These are phyloP conservation scores for Diaporthe amygdali DNA, from an alignment of 2,329 filamentous ascomycete genomes.

Conservation along the genomic window DNA sequence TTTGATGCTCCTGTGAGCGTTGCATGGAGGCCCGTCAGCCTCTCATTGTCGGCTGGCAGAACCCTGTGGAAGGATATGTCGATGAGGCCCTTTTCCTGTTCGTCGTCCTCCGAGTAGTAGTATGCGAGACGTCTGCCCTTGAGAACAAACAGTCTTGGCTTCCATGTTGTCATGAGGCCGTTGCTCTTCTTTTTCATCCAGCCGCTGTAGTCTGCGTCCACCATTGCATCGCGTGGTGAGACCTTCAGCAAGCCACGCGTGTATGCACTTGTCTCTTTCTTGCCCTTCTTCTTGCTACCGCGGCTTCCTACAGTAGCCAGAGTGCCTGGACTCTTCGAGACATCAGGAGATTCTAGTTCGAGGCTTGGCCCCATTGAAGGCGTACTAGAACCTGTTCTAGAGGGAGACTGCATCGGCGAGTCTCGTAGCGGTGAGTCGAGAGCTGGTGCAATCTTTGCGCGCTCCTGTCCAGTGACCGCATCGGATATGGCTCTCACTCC, in stretches of 20 bases:
- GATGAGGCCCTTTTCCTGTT: conserved; percentile 92
- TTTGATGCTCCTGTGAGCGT: conserved; percentile 86
- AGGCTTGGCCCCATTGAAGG: conserved; percentile 72
- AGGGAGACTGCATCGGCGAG: conserved; percentile 65
- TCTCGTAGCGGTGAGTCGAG: conserved; percentile 57
- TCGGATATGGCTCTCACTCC: conserved; percentile 86
- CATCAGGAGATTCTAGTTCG: conserved; percentile 77
- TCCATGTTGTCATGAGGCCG: conserved; percentile 97
- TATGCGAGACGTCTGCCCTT: conserved; percentile 91
- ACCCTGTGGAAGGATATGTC: conserved; percentile 98
- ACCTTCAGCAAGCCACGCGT: conserved; percentile 84
- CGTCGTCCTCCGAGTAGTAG: conserved; percentile 93
- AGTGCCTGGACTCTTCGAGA: conserved; percentile 60
- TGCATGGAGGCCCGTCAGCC: conserved; percentile 87
- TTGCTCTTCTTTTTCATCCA: conserved; percentile 99
- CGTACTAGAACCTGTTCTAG: conserved; percentile 77
- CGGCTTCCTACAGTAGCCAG: conserved; percentile 52
- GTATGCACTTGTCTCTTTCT: conserved; percentile 96
- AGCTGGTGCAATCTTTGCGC: conserved; percentile 56
- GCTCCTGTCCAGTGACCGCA: conserved; percentile 60
- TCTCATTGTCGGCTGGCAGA: conserved; percentile 91
- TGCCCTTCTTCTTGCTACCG: conserved; percentile 71
- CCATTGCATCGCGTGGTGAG: conserved; percentile 80
- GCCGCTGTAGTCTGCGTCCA: conserved; percentile 84
- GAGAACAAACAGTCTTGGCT: conserved; percentile 92